Percentiles rank a stretch among this genome's conserved stretches.
Evolutionary conservation across 2,329 filamentous ascomycete species (phyloP).

Genomic region (Cladosporium sp.): DNA sequence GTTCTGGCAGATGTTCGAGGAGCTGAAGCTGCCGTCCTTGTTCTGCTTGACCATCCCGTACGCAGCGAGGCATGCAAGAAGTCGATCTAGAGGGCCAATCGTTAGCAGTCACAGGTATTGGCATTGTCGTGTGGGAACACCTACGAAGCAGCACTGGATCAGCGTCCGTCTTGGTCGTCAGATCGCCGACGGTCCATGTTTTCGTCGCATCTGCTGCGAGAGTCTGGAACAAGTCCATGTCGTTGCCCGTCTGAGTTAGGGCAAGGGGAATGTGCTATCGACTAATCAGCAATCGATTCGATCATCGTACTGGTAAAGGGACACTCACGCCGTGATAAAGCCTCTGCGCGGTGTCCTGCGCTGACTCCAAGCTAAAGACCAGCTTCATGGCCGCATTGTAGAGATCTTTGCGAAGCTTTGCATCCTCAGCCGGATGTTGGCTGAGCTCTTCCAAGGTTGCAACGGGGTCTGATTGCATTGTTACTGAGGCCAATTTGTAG

Average conservation of each 20-base stretch:
- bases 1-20: constrained; percentile 12
- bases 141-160: not conserved
- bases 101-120: not conserved
- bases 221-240: constrained; percentile 10
- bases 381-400: constrained; percentile 15
- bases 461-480: no score
- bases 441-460: not conserved
- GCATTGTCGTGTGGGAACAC: not conserved
- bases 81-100: constrained; percentile 3
- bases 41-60: constrained; percentile 11
- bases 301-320: not conserved
- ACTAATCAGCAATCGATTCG: not conserved
- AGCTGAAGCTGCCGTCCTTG: not conserved
- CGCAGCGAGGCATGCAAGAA: constrained; percentile 9
- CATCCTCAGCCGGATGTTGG: not conserved
- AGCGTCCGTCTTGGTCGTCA: not conserved
- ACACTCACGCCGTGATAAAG: constrained; percentile 14
- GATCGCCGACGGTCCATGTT: not conserved
- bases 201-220: not conserved
- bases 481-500: no score
- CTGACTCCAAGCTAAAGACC: constrained; percentile 5
- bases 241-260: constrained; percentile 12
- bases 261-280: constrained; percentile 12
- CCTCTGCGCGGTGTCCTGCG: constrained; percentile 14
- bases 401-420: not conserved